Evolutionary conservation across 2,329 filamentous ascomycete genomes (phyloP), one percentile per base, ranked within the genome.

Genomic region (Lecanicillium sp.): DNA sequence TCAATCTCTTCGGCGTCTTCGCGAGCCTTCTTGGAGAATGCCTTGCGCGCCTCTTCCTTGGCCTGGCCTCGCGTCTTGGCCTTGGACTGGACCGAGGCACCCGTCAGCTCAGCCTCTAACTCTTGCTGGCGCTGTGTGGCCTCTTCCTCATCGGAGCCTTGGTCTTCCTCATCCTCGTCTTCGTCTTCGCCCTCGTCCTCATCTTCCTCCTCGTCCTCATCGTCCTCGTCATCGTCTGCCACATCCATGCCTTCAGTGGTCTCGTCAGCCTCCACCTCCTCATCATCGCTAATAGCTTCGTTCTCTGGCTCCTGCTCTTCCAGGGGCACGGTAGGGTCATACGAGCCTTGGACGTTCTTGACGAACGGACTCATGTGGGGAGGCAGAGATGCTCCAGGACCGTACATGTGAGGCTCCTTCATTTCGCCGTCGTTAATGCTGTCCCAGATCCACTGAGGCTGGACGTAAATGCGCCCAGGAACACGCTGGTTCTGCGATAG

Each of bases 391-490:
- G 89, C 84, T 14, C 92, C 92, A 2, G 92, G 92, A 1, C 83
- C 86, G 55, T 98, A 98, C 27, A 89, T 65, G 56, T 96, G 87
- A 22, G 89, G 79, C 48, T 84, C 76, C 59, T 96, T 81, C 40
- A 98, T 68, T 61, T 90, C 87, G 46, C 87, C 87, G 33, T 92
- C 86, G 59, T 98, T 98, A 59, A 95, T 69, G 53, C 86, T 90
- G 57, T 98, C 92, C 92, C 92, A 98, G 4, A 98, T 80, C 90
- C 94, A 98, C 59, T 98, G 92, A 15, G 92, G 92, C 66, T 98
- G 92, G 40, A 98, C 68, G 52, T 98, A 98, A 46, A 80, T 87
- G 48, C 92, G 77, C 27, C 90, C 90, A n/a, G 90, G 88, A 45
- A 97, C 83, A 44, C 88, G 79, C 46, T 79, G 79, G 53, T 86